Conservation (phyloP, 352 stramenopile genomes). For the Saprolegnia parasitica region DNA sequence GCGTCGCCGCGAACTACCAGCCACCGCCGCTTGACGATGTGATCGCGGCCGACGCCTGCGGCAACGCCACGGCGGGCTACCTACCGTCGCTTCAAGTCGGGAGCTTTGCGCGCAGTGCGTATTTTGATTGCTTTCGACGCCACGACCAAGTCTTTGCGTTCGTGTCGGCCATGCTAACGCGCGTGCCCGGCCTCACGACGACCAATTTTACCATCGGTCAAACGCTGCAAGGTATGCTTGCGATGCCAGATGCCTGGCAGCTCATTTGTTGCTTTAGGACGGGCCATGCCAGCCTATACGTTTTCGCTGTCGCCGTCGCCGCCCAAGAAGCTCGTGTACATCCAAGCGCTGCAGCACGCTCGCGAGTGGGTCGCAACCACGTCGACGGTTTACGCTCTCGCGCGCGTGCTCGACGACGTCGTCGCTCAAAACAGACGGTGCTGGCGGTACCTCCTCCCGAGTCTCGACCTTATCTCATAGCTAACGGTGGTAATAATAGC, state of each 20-base stretch:
- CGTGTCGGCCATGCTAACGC: slow-evolving; percentile 43
- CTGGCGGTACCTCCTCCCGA: neutral
- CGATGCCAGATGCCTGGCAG: too few species aligned
- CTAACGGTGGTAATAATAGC: neutral
- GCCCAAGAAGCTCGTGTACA: slow-evolving; percentile 52
- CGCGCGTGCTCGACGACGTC: slow-evolving; percentile 32
- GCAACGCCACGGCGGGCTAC: slow-evolving; percentile 48
- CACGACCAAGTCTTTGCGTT: slow-evolving; percentile 57
- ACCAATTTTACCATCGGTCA: slow-evolving; percentile 47
- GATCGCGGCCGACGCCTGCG: slow-evolving; percentile 33
- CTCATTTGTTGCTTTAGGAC: slow-evolving; percentile 32
- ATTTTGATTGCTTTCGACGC: slow-evolving; percentile 71
- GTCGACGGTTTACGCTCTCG: slow-evolving; percentile 35
- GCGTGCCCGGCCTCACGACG: slow-evolving; percentile 46
- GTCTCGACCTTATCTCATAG: too few species aligned
- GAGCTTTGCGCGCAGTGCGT: slow-evolving; percentile 35
- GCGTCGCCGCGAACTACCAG: too few species aligned
- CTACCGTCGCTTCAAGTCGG: slow-evolving; percentile 33
- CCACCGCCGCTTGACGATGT: neutral
- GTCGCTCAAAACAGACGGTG: slow-evolving; percentile 28
- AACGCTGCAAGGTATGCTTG: slow-evolving; percentile 37
- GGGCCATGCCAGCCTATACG: slow-evolving; percentile 54
- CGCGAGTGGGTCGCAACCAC: slow-evolving; percentile 35
- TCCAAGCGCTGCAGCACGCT: slow-evolving; percentile 54
- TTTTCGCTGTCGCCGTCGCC: slow-evolving; percentile 36